Evolutionary conservation across 345 rosid species (phyloP).

Genomic region (Melastoma malabathricum): DNA sequence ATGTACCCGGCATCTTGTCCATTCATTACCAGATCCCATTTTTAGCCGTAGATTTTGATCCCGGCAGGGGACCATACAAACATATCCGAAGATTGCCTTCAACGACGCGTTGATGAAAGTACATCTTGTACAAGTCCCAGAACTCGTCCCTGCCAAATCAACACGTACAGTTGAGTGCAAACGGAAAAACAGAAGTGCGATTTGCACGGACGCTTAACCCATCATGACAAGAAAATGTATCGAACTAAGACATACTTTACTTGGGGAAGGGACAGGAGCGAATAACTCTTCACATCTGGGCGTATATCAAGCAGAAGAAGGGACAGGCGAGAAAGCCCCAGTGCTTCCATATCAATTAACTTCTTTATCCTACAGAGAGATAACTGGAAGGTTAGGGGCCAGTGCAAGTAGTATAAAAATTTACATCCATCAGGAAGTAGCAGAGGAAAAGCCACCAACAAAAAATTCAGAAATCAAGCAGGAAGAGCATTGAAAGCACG

Average conservation of each 20-base stretch:
- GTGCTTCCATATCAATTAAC: conserved; percentile 59
- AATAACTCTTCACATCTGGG: conserved; percentile 63
- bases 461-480: too few relatives aligned
- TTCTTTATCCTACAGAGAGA: conserved; percentile 46
- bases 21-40: conserved; percentile 13
- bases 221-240: neutral
- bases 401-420: too few relatives aligned
- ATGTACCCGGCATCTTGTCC: neutral
- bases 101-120: conserved; percentile 43
- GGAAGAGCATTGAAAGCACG: too few relatives aligned
- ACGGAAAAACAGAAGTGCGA: neutral
- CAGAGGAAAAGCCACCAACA: too few relatives aligned
- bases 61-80: conserved; percentile 49
- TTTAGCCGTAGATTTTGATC: conserved; percentile 18
- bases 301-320: conserved; percentile 54
- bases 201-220: neutral
- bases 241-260: conserved; percentile 40
- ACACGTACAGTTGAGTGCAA: neutral
- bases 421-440: too few relatives aligned
- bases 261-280: conserved; percentile 75
- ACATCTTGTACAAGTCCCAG: conserved; percentile 74
- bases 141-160: conserved; percentile 57
- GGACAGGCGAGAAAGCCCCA: conserved; percentile 61
- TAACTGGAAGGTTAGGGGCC: neutral
- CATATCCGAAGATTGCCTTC: conserved; percentile 46